phyloP scores from a whole-genome alignment of 2,329 filamentous ascomycete species.

The Sclerotinia nivalis region DNA sequence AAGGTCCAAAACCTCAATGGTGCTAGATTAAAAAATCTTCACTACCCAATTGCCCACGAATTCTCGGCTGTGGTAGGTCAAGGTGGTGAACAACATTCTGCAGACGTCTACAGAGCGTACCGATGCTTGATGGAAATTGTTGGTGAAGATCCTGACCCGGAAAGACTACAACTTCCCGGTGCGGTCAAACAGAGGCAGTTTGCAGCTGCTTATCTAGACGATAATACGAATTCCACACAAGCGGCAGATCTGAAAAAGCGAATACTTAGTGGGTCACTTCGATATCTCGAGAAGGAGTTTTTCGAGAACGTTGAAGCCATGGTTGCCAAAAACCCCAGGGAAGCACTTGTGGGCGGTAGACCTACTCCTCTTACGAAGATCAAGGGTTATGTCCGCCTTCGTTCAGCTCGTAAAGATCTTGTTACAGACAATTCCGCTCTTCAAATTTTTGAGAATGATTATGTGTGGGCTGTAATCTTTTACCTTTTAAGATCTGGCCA shows the following conservation, averaged over 20 bases:
- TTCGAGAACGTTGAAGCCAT: conserved; percentile 73
- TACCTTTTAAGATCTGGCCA: conserved; percentile 86
- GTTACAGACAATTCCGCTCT: conserved; percentile 78
- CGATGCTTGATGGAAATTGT: conserved; percentile 77
- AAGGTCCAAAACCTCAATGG: conserved; percentile 79
- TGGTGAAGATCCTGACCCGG: conserved; percentile 65
- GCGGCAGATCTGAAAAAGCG: conserved; percentile 71
- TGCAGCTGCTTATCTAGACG: conserved; percentile 74
- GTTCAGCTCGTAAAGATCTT: conserved; percentile 77
- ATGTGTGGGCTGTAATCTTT: conserved; percentile 92
- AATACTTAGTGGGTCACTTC: conserved; percentile 77
- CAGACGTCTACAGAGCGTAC: conserved; percentile 80
- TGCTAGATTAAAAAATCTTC: conserved; percentile 63
- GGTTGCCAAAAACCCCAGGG: conserved; percentile 80
- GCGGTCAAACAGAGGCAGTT: conserved; percentile 76
- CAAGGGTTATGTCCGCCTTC: conserved; percentile 85
- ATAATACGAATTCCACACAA: conserved; percentile 63
- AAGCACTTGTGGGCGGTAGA: conserved; percentile 85
- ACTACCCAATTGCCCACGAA: conserved; percentile 73
- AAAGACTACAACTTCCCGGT: conserved; percentile 59
- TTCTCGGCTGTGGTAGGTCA: conserved; percentile 73
- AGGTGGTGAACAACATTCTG: conserved; percentile 68
- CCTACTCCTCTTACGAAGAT: conserved; percentile 89
- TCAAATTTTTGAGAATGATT: conserved; percentile 78
- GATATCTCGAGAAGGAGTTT: conserved; percentile 80